Evolutionary conservation across 2,329 filamentous ascomycete species (phyloP), one percentile per base, ranked within the genome.

Genomic region (Parafenestella ontariensis): DNA sequence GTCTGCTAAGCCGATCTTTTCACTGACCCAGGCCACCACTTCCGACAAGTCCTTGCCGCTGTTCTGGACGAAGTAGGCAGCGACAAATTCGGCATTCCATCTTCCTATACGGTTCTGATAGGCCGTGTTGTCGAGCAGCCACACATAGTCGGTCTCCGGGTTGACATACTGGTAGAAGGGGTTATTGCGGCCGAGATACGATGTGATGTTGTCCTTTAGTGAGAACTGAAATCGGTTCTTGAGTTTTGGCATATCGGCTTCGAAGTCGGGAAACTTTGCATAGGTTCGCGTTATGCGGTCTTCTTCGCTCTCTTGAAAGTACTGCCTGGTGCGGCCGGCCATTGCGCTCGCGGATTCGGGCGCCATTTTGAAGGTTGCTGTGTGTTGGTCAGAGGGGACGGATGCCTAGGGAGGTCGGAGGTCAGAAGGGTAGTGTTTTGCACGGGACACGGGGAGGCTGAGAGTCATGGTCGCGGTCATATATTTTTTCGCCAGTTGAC

Each of bases 81-180:
- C 86, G 0, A 96, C 87, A 58, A 93, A 92, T 71, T 97, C 91
- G 23, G 89, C 89, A 68, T 90, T 83, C 92, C 92, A 97, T 17
- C 67, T 65, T 54, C 77, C 79, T 76, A 73, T 40, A 60, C 55
- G 58, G 72, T 70, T 73, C 56, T 86, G 85, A 72, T 89, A 94
- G 4, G 92, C 93, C 2, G 90, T 94, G 69, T 95, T 96, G 78
- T 98, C 92, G 43, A 97, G 81, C 7, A 97, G 80, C 94, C 94
- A 97, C 36, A 97, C 87, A 13, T 85, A 86, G 72, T 96, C 89
- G 45, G 81, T 75, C n/a, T 85, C 77, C 15, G 82, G 80, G 49
- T 86, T 83, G 42, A 91, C 84, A 29, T 59, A 45, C 8, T 62
- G 52, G 48, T 60, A 70, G 59, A 77, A 75, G 0, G 76, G 76